Conservation (phyloP, 331 rosid genomes). For the Malus hybrid region DNA sequence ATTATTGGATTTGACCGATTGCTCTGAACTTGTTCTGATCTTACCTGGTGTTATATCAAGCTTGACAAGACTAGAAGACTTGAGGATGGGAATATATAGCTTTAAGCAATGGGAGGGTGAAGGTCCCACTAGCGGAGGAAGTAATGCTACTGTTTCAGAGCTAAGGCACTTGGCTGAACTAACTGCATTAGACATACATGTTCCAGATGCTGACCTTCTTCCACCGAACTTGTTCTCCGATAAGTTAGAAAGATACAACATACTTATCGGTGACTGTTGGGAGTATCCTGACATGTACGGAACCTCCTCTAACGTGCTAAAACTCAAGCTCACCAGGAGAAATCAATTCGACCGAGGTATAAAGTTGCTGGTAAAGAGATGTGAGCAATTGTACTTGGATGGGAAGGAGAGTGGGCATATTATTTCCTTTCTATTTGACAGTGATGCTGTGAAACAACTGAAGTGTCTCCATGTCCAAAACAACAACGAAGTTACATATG, state of each 20-base stretch:
- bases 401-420: not conserved
- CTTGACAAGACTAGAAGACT: too few species aligned
- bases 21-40: too few species aligned
- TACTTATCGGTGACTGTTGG: not conserved
- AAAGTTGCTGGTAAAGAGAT: not conserved
- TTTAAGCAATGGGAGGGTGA: not conserved
- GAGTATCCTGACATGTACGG: rapidly evolving
- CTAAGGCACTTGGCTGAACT: not conserved
- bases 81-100: not conserved
- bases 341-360: not conserved
- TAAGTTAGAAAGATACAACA: not conserved
- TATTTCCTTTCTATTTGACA: not conserved
- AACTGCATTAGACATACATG: not conserved
- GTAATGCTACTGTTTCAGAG: conserved; percentile 7
- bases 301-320: not conserved
- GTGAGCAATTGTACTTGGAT: not conserved
- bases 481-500: not conserved
- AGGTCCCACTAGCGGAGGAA: not conserved
- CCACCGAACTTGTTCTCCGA: not conserved
- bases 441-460: not conserved
- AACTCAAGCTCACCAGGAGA: not conserved
- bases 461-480: not conserved
- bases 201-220: not conserved
- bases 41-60: too few species aligned
- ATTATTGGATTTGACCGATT: too few species aligned